Evolutionary conservation across 768 basidiomycete genomes (phyloP).

Genomic region (Lactifluus volemus): DNA sequence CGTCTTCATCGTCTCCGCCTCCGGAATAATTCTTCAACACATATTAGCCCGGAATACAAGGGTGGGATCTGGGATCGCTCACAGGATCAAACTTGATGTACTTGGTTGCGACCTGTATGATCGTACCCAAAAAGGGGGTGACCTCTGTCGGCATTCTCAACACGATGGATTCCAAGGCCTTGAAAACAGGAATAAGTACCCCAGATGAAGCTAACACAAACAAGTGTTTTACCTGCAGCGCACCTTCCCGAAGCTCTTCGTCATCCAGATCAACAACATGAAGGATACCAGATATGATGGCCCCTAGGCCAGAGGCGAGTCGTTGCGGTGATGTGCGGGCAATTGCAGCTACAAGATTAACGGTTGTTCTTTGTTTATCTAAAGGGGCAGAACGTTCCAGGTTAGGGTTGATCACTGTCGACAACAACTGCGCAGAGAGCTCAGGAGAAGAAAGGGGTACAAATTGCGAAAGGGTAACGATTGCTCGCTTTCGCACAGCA

Average conservation of each 20-base stretch:
- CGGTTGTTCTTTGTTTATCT: slow-evolving; percentile 69
- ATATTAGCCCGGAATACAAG: slow-evolving; percentile 3
- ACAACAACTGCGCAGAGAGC: slow-evolving; percentile 54
- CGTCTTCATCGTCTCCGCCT: slow-evolving; percentile 56
- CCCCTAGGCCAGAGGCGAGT: slow-evolving; percentile 48
- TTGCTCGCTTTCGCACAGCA: slow-evolving; percentile 89
- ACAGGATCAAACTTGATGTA: slow-evolving; percentile 94
- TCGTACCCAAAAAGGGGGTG: slow-evolving; percentile 56
- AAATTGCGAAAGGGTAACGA: slow-evolving; percentile 77
- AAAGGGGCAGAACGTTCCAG: slow-evolving; percentile 42
- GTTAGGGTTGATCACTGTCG: slow-evolving; percentile 50
- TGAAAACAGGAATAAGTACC: background rate
- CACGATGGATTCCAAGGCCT: slow-evolving; percentile 82
- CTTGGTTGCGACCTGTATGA: slow-evolving; percentile 62
- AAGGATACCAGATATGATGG: slow-evolving; percentile 64
- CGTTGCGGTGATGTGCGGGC: slow-evolving; percentile 65
- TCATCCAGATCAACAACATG: slow-evolving; percentile 65
- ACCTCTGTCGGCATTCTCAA: slow-evolving; percentile 79
- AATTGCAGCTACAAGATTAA: slow-evolving; percentile 72
- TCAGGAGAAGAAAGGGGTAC: slow-evolving; percentile 60
- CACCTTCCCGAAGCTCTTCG: slow-evolving; percentile 75
- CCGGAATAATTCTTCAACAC: slow-evolving; percentile 68
- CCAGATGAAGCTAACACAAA: background rate
- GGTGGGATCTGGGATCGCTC: slow-evolving; percentile 24
- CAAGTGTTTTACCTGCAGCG: slow-evolving; percentile 50